Base-by-base conservation (phyloP, 805 yeast genomes). In the Wickerhamomyces sydowiorum region DNA sequence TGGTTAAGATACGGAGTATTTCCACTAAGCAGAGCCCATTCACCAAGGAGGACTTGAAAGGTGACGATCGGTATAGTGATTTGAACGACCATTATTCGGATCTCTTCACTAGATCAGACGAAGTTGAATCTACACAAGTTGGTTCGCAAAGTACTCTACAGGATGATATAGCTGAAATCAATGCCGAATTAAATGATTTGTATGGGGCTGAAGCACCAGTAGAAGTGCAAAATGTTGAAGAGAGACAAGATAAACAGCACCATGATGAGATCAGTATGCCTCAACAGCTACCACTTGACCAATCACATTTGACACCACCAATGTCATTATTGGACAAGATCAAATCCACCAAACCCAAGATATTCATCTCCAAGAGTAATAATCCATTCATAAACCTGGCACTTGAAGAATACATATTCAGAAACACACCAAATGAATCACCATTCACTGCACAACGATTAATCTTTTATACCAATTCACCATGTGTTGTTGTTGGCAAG, bases 401-500 rank as follows among this genome's bases (percentile, higher is more conserved):
- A 1, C 53, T 89, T 5, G 99, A 93, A 53, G 84, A 86, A 50
- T 83, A 76, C 53, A 66, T 93, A 1, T 93, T 86, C 59, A 71
- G 72, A 40, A 60, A 72, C 17, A 77, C 84, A 64, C 90, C 90
- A 1, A 45, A 66, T 0, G 59, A 59, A 8, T 44, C 51, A 10
- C 35, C 42, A 4, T 34, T 46, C 22, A 43, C 49, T 5, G 54
- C 60, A 28, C 74, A 77, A 43, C 61, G 95, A 42, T 64, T 93
- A 23, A 57, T 88, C 44, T 70, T 91, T 41, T 93, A 93, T 58
- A 69, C 73, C 28, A 93, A 93, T 57, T 60, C 76, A 2, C 87
- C 91, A 1, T 86, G 96, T 59, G 87, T 89, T n/a, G 96, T 93
- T 2, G 70, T 93, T 12, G 99, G 99, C 0, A 88, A 95, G 56